Evolutionary conservation across 192 early-diverging fungal species (phyloP), one percentile per base, ranked within the genome.

Genomic region (Backusella circina): DNA sequence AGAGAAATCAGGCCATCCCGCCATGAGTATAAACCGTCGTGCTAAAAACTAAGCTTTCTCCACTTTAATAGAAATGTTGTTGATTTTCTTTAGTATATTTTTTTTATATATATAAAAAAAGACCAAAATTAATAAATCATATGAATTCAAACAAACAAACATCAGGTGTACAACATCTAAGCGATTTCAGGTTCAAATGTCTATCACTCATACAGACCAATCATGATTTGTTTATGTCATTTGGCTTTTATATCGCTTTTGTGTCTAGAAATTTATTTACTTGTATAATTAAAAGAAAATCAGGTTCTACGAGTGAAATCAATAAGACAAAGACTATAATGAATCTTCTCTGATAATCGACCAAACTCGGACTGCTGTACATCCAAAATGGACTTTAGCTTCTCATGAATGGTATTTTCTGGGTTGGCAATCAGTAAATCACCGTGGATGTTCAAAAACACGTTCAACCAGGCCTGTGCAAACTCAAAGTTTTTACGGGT

Each of bases 401-500:
- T 80, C 68, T 84, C 78, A 23, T 84, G 72, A 68, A 88, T 73
- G 4, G 77, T 69, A 66, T 83, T 85, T 6, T 39, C 32, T 0
- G 86, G 79, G 71, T 93, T 91, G 16, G 85, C 84, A 37, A 89
- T 80, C 71, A 97, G 81, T 16, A 95, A 77, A 75, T 95, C 93
- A 18, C 91, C 92, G 81, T 96, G 94, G 44, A 95, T 91, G 74
- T 86, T 87, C 67, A 97, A 75, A 77, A 96, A 95, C 37, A 91
- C 88, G 26, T 89, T 87, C 67, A 98, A 67, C 71, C 90, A 94
- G 8, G 92, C 88, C 85, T 97, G 90, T 9, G 87, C 87, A 78
- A 96, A 83, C 79, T 99, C 97, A 85, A 95, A 99, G 77, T 97
- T 95, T 35, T 86, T 88, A 71, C 91, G 85, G 8, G 86, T 84